Evolutionary conservation across 1,139 yeast genomes (phyloP), one percentile per base, ranked within the genome.

Genomic region (Kodamaea plutei): DNA sequence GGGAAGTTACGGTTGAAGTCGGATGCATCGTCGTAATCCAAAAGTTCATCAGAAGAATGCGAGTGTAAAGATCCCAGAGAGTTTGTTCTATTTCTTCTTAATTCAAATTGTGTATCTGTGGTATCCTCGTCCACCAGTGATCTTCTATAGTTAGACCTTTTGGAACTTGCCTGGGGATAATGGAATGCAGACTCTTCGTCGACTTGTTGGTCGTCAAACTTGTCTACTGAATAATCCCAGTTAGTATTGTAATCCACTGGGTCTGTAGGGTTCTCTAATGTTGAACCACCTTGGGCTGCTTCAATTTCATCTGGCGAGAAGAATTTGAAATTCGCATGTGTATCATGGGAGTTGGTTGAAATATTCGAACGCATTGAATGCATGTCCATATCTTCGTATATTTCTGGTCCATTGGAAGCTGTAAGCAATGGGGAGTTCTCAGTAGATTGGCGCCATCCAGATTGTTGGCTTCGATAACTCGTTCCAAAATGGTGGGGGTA

Each of bases 241-340:
- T 76, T 69, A 14, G 85, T 79, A 48, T 82, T 81, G 47, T 77
- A 78, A 46, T 76, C 81, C 9, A 75, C 71, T 3, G 69, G 69
- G 32, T 64, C 73, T 27, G 64, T 68, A 2, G 64, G 68, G 43
- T 75, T 73, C 34, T 83, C 88, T 44, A 83, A 60, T 2, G 93
- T 84, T 2, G 94, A 83, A 1, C 93, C 76, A 28, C 96, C 96
- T 33, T 84, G 93, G 1, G 97, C 96, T 37, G 69, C 66, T 47
- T 83, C 89, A 28, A 91, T 79, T 46, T 87, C 94, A 37, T 83
- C 87, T 6, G 82, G 67, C 6, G 91, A 76, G 56, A 91, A 91
- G 54, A 88, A 89, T 39, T 76, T 71, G 59, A 91, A 91, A 29
- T 69, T 56, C 12, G 64, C 65, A 30, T 53, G 55, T 5, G 60